Base-by-base conservation (phyloP, 352 stramenopile species). In the Discostella stelligera region DNA sequence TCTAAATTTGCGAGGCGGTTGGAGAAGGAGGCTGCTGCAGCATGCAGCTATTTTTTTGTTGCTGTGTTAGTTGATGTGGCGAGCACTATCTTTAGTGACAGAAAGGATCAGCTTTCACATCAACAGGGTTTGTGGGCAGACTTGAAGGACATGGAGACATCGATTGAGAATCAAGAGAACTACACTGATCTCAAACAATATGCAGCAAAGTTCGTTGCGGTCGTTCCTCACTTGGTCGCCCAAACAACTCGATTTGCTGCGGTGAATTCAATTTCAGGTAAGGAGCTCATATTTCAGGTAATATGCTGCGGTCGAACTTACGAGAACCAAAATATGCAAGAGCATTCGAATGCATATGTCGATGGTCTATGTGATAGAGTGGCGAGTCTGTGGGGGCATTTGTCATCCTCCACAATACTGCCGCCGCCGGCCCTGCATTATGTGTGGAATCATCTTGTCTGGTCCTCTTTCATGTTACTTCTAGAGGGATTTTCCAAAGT, bases 401-500 rank as follows among this genome's bases (percentile, higher is more conserved):
- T 90, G 9, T 77, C 71, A 20, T 77, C 59, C 18, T 83, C 74
- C 18, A 61, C 48, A 55, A 63, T n/a, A 20, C 60, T 78, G 14
- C 77, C 77, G 49, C 44, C 82, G 16, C 64, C 83, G 48, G 25
- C 53, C n/a, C 49, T 88, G 8, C 60, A 81, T 41, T 65, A 73
- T 50, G 79, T 72, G 39, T 92, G 85, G 85, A 59, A 83, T 37
- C 50, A 86, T 30, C 50, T 92, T 10, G 50, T 92, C 8, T 53
- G 67, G 14, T 79, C 60, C 27, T 65, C 76, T 1, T 92, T 87
- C 62, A 63, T 83, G 16, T 65, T 93, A 27, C 81, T 98, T 23
- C 73, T 98, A 11, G 91, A 96, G 30, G 95, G 94, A 0, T 98
- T 98, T 73, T 91, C 94, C 0, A 89, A 88, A n/a, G 87, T 98